A percentile compares a stretch with the other conserved stretches of the same genome.
These are phyloP conservation scores for Trichoderma brevicompactum DNA, from an alignment of 2,329 filamentous ascomycete genomes.

Conservation along the genomic window DNA sequence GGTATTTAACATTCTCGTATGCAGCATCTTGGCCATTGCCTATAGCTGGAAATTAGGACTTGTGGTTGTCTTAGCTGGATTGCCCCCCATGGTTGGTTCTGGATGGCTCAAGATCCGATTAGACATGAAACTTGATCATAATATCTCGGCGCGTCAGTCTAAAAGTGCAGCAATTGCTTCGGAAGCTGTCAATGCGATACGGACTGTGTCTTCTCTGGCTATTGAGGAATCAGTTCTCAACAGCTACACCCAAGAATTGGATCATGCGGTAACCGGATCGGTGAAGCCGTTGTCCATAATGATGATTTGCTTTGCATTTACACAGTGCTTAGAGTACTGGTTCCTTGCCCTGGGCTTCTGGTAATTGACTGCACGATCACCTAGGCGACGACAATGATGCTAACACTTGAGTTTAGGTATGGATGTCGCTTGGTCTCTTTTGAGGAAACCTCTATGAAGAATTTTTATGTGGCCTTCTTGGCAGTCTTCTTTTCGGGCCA, in stretches of 20 bases:
- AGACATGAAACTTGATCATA: slow-evolving; percentile 47
- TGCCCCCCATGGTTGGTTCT: slow-evolving; percentile 44
- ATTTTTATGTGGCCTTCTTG: slow-evolving; percentile 56
- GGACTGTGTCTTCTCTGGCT: slow-evolving; percentile 49
- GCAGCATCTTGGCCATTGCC: slow-evolving; percentile 49
- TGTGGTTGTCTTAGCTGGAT: slow-evolving; percentile 50
- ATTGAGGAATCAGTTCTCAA: slow-evolving; percentile 45
- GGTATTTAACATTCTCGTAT: slow-evolving; percentile 44
- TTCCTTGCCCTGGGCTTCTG: slow-evolving; percentile 50
- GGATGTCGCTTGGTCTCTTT: slow-evolving; percentile 45
- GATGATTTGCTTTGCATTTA: slow-evolving; percentile 46
- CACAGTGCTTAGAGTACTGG: slow-evolving; percentile 45
- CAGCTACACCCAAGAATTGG: slow-evolving; percentile 40
- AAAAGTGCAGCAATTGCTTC: slow-evolving; percentile 50
- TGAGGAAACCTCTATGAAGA: slow-evolving; percentile 57
- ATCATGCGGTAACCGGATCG: slow-evolving; percentile 39
- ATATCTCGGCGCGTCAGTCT: slow-evolving; percentile 42
- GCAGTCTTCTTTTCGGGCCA: slow-evolving; percentile 53
- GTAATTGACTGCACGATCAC: slow-evolving; percentile 28
- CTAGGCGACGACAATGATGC: background rate
- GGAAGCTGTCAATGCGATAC: slow-evolving; percentile 47
- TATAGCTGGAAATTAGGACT: slow-evolving; percentile 55
- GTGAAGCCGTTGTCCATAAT: slow-evolving; percentile 40
- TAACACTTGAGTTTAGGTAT: slow-evolving; percentile 34
- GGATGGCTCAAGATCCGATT: slow-evolving; percentile 47